These are phyloP conservation scores for Botrytis fabae DNA, from an alignment of 2,329 filamentous ascomycete genomes.

Conservation along the genomic window DNA sequence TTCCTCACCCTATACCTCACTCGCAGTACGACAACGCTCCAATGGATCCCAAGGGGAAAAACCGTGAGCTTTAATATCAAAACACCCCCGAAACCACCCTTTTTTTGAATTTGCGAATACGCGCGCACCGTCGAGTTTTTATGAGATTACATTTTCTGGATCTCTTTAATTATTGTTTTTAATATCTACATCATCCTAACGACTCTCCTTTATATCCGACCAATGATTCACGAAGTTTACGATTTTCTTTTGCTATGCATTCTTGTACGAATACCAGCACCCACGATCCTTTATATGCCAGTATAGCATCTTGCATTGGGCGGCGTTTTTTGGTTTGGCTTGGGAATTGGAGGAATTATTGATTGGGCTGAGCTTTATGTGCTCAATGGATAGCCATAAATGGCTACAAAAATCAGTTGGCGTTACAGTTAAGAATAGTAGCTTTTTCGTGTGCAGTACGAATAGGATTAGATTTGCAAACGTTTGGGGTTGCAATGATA, in stretches of 20 bases:
- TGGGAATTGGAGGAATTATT: constrained; percentile 25
- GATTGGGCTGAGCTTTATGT: constrained; percentile 19
- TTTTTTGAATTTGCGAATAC: constrained; percentile 28
- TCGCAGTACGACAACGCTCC: constrained; percentile 35
- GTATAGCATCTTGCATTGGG: constrained; percentile 36
- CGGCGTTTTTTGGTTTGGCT: constrained; percentile 30
- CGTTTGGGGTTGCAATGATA: constrained; percentile 12
- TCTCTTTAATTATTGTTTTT: constrained; percentile 32
- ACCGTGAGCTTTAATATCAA: constrained; percentile 37
- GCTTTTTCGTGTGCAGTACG: constrained; percentile 17
- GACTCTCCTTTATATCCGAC: constrained; percentile 32
- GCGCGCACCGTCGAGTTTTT: constrained; percentile 4
- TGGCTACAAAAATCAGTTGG: constrained; percentile 22
- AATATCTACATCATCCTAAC: constrained; percentile 25
- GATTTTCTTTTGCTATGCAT: constrained; percentile 36
- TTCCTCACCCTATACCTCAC: constrained; percentile 28
- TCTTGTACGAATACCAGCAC: constrained; percentile 40
- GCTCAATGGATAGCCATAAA: constrained; percentile 17
- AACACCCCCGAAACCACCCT: constrained; percentile 19
- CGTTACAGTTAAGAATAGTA: constrained; percentile 24
- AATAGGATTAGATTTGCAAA: constrained; percentile 12
- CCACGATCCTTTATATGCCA: constrained; percentile 33
- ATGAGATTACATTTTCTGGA: constrained; percentile 20
- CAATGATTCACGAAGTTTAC: constrained; percentile 36
- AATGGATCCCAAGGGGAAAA: constrained; percentile 38